Conservation (phyloP, 768 basidiomycete species). For the Russula foetens region DNA sequence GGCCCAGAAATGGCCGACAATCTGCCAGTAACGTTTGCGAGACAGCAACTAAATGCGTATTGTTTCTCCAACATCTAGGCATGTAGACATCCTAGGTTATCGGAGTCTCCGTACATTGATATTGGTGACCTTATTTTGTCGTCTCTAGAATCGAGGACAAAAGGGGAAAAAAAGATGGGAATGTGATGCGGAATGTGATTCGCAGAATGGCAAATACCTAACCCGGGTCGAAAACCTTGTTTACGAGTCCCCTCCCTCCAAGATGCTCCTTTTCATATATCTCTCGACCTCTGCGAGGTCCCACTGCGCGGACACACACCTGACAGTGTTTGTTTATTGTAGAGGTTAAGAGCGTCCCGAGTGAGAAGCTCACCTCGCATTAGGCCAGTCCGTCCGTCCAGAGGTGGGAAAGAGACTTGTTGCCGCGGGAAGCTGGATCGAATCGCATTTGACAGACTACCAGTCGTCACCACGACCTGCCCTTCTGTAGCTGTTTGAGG, state of each 20-base stretch:
- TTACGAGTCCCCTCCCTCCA: not conserved
- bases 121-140: no score
- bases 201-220: not conserved
- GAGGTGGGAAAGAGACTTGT: conserved; percentile 20
- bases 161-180: no score
- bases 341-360: not conserved
- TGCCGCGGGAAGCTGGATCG: conserved; percentile 14
- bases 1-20: no score
- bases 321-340: not conserved
- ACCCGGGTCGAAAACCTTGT: not conserved
- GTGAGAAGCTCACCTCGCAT: conserved; percentile 15
- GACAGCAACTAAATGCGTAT: no score
- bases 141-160: no score
- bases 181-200: no score
- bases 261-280: not conserved
- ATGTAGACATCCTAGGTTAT: no score
- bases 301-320: conserved; percentile 6
- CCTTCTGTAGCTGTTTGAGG: not conserved
- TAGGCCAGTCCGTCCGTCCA: conserved; percentile 21
- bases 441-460: not conserved
- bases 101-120: no score
- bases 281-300: not conserved
- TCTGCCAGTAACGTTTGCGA: no score
- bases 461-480: no score
- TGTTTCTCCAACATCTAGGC: no score